A percentile compares a stretch with the other conserved stretches of the same genome.
These are phyloP conservation scores for Leucogyrophana mollusca DNA, from an alignment of 768 basidiomycete species.

Conservation along the genomic window DNA sequence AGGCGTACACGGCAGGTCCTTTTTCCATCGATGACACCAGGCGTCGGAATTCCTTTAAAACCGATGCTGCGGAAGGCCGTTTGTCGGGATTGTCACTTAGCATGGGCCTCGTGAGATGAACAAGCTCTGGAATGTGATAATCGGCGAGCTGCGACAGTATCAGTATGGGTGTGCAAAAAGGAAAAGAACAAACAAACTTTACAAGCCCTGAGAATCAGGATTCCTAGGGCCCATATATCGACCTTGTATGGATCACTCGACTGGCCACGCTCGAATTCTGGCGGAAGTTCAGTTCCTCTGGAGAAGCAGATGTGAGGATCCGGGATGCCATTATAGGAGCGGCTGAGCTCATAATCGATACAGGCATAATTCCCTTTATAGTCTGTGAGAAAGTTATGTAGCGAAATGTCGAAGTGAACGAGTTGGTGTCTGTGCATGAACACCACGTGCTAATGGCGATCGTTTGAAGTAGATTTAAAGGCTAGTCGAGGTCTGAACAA, in stretches of 20 bases:
- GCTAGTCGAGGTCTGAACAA: background rate
- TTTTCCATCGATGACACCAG: slow-evolving; percentile 43
- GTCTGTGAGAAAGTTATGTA: slow-evolving; percentile 68
- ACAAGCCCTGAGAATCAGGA: slow-evolving; percentile 63
- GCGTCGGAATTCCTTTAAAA: slow-evolving; percentile 51
- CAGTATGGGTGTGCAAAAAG: slow-evolving; percentile 4
- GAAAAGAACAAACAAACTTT: slow-evolving; percentile 44
- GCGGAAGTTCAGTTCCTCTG: slow-evolving; percentile 67
- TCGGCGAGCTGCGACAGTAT: slow-evolving; percentile 48
- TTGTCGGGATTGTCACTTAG: slow-evolving; percentile 47
- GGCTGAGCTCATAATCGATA: slow-evolving; percentile 74
- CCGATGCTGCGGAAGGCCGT: slow-evolving; percentile 49
- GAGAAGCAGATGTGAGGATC: slow-evolving; percentile 39
- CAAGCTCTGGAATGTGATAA: slow-evolving; percentile 57
- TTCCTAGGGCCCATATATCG: slow-evolving; percentile 71
- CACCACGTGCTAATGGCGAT: slow-evolving; percentile 48
- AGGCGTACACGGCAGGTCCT: slow-evolving; percentile 17
- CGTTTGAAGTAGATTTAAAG: too few species aligned
- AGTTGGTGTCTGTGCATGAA: slow-evolving; percentile 70
- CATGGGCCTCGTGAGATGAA: slow-evolving; percentile 58
- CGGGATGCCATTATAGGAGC: slow-evolving; percentile 41
- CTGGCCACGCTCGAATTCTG: slow-evolving; percentile 59
- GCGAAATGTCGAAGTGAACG: slow-evolving; percentile 72
- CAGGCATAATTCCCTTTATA: slow-evolving; percentile 63
- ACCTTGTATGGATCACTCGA: slow-evolving; percentile 62